Conservation (phyloP, 2,329 filamentous ascomycete genomes). For the Aspergillus melleus region DNA sequence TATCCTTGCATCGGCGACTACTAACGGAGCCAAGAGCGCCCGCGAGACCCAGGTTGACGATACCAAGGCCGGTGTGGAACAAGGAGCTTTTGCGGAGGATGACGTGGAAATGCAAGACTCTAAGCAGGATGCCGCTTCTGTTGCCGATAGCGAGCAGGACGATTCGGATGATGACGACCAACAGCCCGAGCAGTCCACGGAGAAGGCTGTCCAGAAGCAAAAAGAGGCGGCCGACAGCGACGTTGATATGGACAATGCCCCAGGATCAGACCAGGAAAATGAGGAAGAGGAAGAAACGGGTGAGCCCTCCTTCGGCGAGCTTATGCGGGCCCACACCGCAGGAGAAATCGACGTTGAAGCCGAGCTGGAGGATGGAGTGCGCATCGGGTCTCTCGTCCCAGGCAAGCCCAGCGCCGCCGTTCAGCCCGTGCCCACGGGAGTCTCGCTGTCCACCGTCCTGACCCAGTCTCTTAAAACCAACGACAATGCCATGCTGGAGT, state of each 20-base stretch:
- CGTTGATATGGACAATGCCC: conserved; percentile 35
- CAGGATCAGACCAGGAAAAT: conserved; percentile 33
- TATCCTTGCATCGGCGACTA: conserved; percentile 47
- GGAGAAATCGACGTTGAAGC: conserved; percentile 72
- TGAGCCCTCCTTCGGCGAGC: conserved; percentile 81
- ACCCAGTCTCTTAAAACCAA: conserved; percentile 91
- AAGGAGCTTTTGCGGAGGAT: conserved; percentile 47
- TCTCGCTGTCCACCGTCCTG: conserved; percentile 88
- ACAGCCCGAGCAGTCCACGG: conserved; percentile 20
- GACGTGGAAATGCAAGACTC: conserved; percentile 45
- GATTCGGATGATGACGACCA: conserved; percentile 22
- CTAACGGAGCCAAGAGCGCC: conserved; percentile 54
- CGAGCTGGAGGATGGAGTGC: conserved; percentile 47
- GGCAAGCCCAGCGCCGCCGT: conserved; percentile 47
- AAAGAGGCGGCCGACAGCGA: conserved; percentile 20
- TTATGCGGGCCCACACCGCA: conserved; percentile 67
- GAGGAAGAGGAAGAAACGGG: conserved; percentile 40
- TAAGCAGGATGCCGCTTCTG: conserved; percentile 36
- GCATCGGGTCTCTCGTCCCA: conserved; percentile 47
- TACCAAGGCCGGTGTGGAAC: conserved; percentile 54
- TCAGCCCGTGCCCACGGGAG: conserved; percentile 65
- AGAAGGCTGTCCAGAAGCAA: conserved; percentile 18
- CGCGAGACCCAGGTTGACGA: conserved; percentile 59
- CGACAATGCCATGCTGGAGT: conserved; percentile 85
- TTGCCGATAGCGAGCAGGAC: conserved; percentile 26